Conservation (phyloP, 2,329 filamentous ascomycete species). For the Beauveria brongniartii region DNA sequence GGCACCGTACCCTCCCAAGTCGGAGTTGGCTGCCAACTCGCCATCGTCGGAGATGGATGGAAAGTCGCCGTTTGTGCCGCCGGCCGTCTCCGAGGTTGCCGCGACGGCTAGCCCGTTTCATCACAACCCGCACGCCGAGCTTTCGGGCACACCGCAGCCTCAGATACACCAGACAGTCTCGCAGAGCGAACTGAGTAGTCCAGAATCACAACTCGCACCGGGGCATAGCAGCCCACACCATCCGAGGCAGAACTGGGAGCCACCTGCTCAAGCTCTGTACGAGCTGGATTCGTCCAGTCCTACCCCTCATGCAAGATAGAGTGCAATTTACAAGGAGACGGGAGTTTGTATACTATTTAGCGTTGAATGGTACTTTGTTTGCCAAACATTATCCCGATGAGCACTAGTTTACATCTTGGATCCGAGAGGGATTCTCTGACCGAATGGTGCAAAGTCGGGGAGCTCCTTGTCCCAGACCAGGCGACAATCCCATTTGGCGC, state of each 20-base stretch:
- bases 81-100: neutral
- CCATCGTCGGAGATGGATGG: conserved; percentile 5
- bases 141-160: neutral
- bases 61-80: neutral
- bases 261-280: neutral
- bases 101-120: neutral
- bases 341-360: neutral
- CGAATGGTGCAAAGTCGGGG: conserved; percentile 6
- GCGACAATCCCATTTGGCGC: conserved; percentile 10
- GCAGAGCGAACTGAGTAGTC: conserved; percentile 4
- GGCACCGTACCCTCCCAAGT: neutral
- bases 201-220: neutral
- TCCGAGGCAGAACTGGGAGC: neutral
- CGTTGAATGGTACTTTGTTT: neutral
- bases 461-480: conserved; percentile 11
- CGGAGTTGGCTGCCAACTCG: conserved; percentile 2
- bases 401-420: conserved; percentile 6
- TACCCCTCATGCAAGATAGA: neutral
- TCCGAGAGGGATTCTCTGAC: neutral
- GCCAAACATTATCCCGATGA: neutral
- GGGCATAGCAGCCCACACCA: neutral
- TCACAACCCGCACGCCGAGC: neutral
- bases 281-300: conserved; percentile 4
- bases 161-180: neutral
- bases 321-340: neutral